Evolutionary conservation across 2,329 filamentous ascomycete genomes (phyloP).

Genomic region (Pseudopyricularia javanii): DNA sequence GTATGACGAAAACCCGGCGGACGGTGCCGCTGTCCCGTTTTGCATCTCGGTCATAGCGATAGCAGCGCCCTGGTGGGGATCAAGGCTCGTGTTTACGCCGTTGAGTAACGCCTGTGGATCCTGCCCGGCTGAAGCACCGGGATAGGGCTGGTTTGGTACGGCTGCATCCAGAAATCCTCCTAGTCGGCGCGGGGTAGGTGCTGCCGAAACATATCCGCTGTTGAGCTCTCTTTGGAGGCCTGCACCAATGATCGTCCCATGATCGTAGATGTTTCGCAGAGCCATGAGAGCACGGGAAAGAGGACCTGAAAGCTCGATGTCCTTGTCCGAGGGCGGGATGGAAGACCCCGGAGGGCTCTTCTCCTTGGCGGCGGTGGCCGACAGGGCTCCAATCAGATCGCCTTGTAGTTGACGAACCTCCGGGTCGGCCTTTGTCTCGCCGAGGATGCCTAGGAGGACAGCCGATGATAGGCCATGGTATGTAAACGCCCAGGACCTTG

Average conservation of each 20-base stretch:
- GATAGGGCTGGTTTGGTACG: not conserved
- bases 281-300: constrained; percentile 48
- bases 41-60: constrained; percentile 55
- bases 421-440: constrained; percentile 49
- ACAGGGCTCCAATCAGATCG: constrained; percentile 50
- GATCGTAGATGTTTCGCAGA: constrained; percentile 54
- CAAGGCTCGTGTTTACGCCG: constrained; percentile 19
- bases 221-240: constrained; percentile 28
- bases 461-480: constrained; percentile 56
- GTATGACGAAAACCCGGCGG: not conserved
- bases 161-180: constrained; percentile 8
- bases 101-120: constrained; percentile 7
- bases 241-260: constrained; percentile 37
- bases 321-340: constrained; percentile 41
- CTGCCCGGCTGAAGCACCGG: constrained; percentile 2
- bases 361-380: constrained; percentile 52
- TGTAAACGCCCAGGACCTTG: constrained; percentile 55
- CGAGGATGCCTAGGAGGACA: constrained; percentile 49
- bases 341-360: constrained; percentile 38
- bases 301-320: constrained; percentile 50
- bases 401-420: constrained; percentile 53
- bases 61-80: constrained; percentile 49
- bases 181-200: constrained; percentile 26
- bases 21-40: constrained; percentile 26
- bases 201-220: constrained; percentile 30